Evolutionary conservation across 306 rosid species (phyloP), one percentile per base, ranked within the genome.

Genomic region (Quercus wislizeni): DNA sequence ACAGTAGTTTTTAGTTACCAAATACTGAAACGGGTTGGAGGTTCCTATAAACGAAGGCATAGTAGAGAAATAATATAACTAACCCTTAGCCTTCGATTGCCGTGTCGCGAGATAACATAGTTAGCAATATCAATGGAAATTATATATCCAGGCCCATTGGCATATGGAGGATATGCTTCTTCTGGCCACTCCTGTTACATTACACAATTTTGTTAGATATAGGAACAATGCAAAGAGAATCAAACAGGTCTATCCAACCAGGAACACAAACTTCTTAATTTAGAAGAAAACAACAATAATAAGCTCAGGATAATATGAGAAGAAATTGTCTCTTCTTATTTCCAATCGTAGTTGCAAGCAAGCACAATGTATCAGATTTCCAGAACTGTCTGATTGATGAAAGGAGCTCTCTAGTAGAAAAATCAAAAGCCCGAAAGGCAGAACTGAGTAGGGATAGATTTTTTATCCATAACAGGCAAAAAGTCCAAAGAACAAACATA

Each of bases 101-200:
- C 86, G 74, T 92, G 92, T 83, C 86, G 97, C 55, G 94, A 88
- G 76, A 88, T 74, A 58, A 92, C 71, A 81, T 84, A 89, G 41
- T 83, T 84, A 35, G 91, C 99, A 80, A 91, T 91, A 61, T 95
- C 98, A 65, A 58, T 90, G 80, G 99, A 95, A 73, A 92, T 87
- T 74, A 92, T 69, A 73, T 95, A 92, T 63, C 96, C 98, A 46
- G 98, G 99, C 55, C 99, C 99, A 80, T 95, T 95, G 65, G 99
- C 98, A 12, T 92, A 95, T 67, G 98, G 99, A 75, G 97, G 99
- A 85, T 94, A 94, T 20, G 85, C 88, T 87, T 72, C 92, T 88
- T 92, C 97, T 0, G 97, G 99, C 99, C 99, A 95, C 76, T 95
- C 99, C 99, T 92, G 91, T 84, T 14, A 78, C 78, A 75, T 73